Base-by-base conservation (phyloP, 2,329 filamentous ascomycete genomes). In the Pseudogymnoascus sp. region DNA sequence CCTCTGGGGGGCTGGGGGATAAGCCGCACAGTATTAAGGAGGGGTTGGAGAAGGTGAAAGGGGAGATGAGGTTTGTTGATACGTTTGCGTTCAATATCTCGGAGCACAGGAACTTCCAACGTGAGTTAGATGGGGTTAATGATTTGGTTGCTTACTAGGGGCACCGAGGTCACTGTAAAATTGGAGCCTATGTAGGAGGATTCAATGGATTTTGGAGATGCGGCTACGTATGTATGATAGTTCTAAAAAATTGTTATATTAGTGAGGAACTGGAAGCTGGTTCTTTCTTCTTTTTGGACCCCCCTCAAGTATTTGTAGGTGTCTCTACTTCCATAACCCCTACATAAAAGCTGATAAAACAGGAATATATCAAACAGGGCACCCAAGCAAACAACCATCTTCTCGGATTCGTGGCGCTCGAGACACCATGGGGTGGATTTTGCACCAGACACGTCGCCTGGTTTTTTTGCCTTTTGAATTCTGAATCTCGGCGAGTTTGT, bases 121-220 rank as follows among this genome's bases (percentile, higher is more conserved):
- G 90, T 19, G 89, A 95, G 77, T 62, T 88, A 70, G 83, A 88
- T 64, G 89, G 89, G 0, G 71, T 92, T 66, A 81, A 74, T 58
- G 72, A 75, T 2, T 79, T 82, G 76, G 81, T 92, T 61, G 86
- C 88, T 1, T 92, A 86, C 67, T 92, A 82, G 35, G 55, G 35
- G 15, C 2, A 2, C 28, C 15, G 13, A 26, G 18, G 23, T n/a
- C 12, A 18, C 9, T 18, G 23, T 30, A 12, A 18, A n/a, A 18
- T 30, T 30, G 41, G 9, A 45, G 12, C n/a, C n/a, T 23, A 18
- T 30, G 8, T 2, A 15, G 41, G 41, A 15, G 41, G 41, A 52
- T 12, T 2, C 18, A 52, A 52, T 52, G 23, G 23, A 18, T 18
- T 13, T 52, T 30, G 23, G 23, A 52, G 18, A 52, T 8, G 23